Evolutionary conservation across 2,329 filamentous ascomycete genomes (phyloP).

Genomic region (Aspergillus calidoustus): DNA sequence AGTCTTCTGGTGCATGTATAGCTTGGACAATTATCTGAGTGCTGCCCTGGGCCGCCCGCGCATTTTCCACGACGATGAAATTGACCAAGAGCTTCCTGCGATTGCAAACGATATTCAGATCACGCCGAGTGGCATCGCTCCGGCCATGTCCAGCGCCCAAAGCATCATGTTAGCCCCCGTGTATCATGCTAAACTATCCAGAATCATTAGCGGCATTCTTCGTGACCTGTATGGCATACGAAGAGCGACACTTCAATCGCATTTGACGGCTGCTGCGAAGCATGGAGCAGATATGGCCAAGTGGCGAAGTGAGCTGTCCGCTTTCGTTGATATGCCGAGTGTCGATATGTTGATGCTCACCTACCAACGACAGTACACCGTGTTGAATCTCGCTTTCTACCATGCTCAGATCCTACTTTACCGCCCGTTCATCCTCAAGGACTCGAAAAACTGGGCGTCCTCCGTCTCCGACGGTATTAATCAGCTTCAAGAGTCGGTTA

Average conservation of each 20-base stretch:
- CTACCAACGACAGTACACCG: slow-evolving; percentile 51
- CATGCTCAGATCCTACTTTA: slow-evolving; percentile 41
- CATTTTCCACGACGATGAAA: slow-evolving; percentile 27
- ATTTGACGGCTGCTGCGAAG: slow-evolving; percentile 43
- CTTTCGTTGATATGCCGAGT: slow-evolving; percentile 37
- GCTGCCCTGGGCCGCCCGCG: slow-evolving; percentile 24
- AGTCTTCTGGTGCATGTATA: slow-evolving; percentile 28
- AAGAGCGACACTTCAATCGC: slow-evolving; percentile 15
- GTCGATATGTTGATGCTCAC: slow-evolving; percentile 45
- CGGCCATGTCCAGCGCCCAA: slow-evolving; percentile 35
- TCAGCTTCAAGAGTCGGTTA: slow-evolving; percentile 11
- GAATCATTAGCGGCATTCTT: slow-evolving; percentile 50
- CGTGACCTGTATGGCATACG: slow-evolving; percentile 47
- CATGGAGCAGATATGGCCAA: slow-evolving; percentile 48
- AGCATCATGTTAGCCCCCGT: slow-evolving; percentile 52
- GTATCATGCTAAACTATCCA: slow-evolving; percentile 51
- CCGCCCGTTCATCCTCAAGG: slow-evolving; percentile 38
- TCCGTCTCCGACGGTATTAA: slow-evolving; percentile 25
- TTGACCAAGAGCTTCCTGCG: slow-evolving; percentile 27
- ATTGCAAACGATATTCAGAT: slow-evolving; percentile 30
- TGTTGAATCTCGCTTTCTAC: slow-evolving; percentile 41
- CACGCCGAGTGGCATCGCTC: slow-evolving; percentile 20
- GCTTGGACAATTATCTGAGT: slow-evolving; percentile 26
- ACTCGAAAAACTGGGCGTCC: slow-evolving; percentile 23
- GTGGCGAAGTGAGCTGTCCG: slow-evolving; percentile 54